Evolutionary conservation across 257 asterid species (phyloP).

Genomic region (Parsonsia alboflavescens): DNA sequence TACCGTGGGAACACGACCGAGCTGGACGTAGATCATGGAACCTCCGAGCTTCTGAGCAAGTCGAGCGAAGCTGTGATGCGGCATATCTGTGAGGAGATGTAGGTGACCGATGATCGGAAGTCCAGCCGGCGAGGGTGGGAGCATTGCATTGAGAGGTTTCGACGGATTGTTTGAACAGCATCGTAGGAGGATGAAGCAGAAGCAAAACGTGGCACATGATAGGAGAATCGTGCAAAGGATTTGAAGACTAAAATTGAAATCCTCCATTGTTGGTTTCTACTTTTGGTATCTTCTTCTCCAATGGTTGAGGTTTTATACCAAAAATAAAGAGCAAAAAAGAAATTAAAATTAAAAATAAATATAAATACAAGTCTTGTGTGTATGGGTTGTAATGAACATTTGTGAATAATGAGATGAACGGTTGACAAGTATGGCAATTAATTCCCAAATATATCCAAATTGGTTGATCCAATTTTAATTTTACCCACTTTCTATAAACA

Average conservation of each 20-base stretch:
- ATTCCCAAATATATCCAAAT: too few relatives aligned
- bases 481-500: too few relatives aligned
- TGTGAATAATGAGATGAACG: too few relatives aligned
- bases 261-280: slow-evolving; percentile 1
- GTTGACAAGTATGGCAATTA: too few relatives aligned
- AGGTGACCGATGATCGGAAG: slow-evolving; percentile 37
- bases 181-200: not conserved
- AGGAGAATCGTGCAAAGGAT: slow-evolving; percentile 11
- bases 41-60: slow-evolving; percentile 24
- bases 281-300: not conserved
- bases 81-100: slow-evolving; percentile 31
- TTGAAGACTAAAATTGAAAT: slow-evolving; percentile 15
- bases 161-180: not conserved
- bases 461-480: too few relatives aligned
- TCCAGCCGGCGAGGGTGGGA: slow-evolving; percentile 25
- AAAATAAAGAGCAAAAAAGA: too few relatives aligned
- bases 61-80: slow-evolving; percentile 26
- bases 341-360: too few relatives aligned
- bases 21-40: slow-evolving; percentile 28
- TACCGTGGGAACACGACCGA: slow-evolving; percentile 30
- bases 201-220: slow-evolving; percentile 12
- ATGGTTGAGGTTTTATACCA: too few relatives aligned
- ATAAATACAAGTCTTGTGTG: too few relatives aligned
- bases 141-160: not conserved
- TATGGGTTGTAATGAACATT: too few relatives aligned